These are phyloP conservation scores for Coccomyxa subellipsoidea DNA, from an alignment of 163 green algal genomes.

Conservation along the genomic window DNA sequence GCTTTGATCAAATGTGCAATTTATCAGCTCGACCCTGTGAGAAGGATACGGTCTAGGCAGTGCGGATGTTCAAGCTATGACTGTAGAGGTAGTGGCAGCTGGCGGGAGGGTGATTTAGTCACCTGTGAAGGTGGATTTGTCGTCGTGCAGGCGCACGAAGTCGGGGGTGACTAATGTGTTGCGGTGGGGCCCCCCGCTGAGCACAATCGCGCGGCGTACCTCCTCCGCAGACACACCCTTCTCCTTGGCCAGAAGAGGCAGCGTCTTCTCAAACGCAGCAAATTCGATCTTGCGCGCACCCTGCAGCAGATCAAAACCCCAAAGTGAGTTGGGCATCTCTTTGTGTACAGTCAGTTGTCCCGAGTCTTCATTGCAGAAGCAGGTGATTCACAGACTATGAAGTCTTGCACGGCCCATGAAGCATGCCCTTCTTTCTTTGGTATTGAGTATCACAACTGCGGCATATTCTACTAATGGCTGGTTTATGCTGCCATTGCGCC, in stretches of 20 bases:
- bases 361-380: too few species aligned
- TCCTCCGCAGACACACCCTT: slow-evolving; percentile 11
- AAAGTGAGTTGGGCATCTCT: too few species aligned
- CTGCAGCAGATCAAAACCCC: slow-evolving; percentile 12
- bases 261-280: slow-evolving; percentile 24
- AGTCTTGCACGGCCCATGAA: too few species aligned
- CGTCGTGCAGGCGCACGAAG: slow-evolving; percentile 56
- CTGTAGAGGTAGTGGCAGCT: too few species aligned
- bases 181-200: slow-evolving; percentile 13
- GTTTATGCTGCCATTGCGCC: too few species aligned
- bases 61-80: too few species aligned
- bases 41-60: not conserved
- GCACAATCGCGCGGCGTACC: slow-evolving; percentile 14
- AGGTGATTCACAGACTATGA: too few species aligned
- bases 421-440: too few species aligned
- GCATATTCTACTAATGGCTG: too few species aligned
- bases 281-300: slow-evolving; percentile 30
- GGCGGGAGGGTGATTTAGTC: not conserved
- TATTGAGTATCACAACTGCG: too few species aligned
- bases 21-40: not conserved
- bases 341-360: too few species aligned
- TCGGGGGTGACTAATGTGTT: slow-evolving; percentile 17
- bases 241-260: slow-evolving; percentile 26
- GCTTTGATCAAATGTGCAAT: too few species aligned
- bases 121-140: slow-evolving; percentile 52